Base-by-base conservation (phyloP, 306 rosid species). In the Vigna unguiculata region DNA sequence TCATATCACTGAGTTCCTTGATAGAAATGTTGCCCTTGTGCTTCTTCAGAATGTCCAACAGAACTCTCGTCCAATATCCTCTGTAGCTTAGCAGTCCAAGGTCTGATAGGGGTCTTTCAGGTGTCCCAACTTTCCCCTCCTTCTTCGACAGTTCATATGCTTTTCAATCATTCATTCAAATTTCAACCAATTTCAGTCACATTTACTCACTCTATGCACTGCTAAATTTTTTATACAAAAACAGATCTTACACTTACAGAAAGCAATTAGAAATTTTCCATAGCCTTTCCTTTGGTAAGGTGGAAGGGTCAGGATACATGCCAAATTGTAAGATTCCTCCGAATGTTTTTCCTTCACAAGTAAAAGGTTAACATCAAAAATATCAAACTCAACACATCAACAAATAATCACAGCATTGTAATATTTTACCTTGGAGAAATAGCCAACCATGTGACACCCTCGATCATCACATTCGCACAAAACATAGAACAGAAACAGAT, bases 391-490 rank as follows among this genome's bases (percentile, higher is more conserved):
- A 1, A 40, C 12, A 40, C 0, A 40, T 9, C 4, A 40, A 9
- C n/a, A n/a, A 52, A 60, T 60, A 52, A 59, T 28, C 1, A 52
- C 60, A 82, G 28, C 19, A 45, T 32, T 13, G 34, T 63, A 46
- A 73, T 71, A 45, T 80, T 65, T 40, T 89, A 90, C 99, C 98
- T 96, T 96, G 45, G 99, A 92, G 79, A 96, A 96, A 85, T 96
- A 96, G 79, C 99, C 99, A 78, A 96, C 99, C 99, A 96, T 93
- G 86, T 96, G 99, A 83, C 99, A 96, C 73, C 99, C 99, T 70
- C 98, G 89, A 81, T 96, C 99, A 86, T 96, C 99, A 60, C 99
- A 96, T 83, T 96, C 97, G 70, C 99, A 96, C 72, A 92, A 79
- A 76, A 96, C 87, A 79, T 96, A 96, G 84, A 96, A 96, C 48